Evolutionary conservation across 208 protist genomes (phyloP).

Genomic region (Trypanosomatidae sp.): DNA sequence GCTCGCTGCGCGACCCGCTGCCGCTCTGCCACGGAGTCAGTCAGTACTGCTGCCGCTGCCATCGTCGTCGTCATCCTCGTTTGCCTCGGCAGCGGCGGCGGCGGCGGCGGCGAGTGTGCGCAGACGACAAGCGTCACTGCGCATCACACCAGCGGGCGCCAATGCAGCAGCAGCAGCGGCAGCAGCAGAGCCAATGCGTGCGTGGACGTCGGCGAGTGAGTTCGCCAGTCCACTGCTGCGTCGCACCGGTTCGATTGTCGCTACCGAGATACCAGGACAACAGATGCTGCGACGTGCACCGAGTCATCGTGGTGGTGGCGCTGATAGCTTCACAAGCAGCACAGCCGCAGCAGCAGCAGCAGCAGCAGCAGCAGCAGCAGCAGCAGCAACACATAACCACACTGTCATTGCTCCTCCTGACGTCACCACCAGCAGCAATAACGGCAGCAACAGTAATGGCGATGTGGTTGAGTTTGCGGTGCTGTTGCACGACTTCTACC

Average conservation of each 20-base stretch:
- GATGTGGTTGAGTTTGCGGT: constrained; percentile 34
- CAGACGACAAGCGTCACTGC: no score
- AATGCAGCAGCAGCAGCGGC: no score
- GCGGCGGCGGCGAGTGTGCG: constrained; percentile 5
- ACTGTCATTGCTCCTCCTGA: background rate
- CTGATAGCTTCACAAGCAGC: constrained; percentile 6
- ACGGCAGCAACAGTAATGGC: constrained; percentile 5
- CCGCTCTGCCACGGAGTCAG: no score
- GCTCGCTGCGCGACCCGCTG: no score
- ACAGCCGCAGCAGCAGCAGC: constrained; percentile 1
- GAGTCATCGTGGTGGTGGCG: constrained; percentile 18
- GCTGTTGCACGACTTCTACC: constrained; percentile 28
- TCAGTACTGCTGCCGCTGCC: no score
- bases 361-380: background rate
- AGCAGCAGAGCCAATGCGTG: no score
- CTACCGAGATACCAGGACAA: constrained; percentile 49
- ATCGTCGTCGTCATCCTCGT: background rate
- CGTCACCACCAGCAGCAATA: background rate
- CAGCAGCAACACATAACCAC: background rate
- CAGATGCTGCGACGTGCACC: constrained; percentile 48
- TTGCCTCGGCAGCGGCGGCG: background rate
- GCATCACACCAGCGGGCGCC: no score
- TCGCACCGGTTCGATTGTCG: constrained; percentile 24
- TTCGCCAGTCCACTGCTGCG: constrained; percentile 13
- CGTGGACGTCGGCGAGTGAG: background rate